Evolutionary conservation across 2,329 filamentous ascomycete genomes (phyloP), one percentile per base, ranked within the genome.

Genomic region (Magnaporthiopsis incrustans): DNA sequence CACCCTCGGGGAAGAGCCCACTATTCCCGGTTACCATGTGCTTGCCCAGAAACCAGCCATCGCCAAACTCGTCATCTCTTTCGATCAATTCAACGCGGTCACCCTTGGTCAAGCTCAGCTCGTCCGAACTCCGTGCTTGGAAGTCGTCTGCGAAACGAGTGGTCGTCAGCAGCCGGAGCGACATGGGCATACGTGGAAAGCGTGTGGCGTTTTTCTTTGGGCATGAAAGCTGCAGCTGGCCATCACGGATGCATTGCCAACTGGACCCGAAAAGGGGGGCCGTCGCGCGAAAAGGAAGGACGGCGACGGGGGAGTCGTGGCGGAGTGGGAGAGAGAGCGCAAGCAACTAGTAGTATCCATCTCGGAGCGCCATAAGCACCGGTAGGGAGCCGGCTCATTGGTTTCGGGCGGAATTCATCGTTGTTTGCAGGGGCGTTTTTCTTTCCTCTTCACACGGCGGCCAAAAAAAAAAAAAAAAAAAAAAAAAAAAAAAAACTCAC

Each of bases 71-170:
- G 74, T 95, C 91, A 74, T 95, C 91, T 71, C 90, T 85, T 77
- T 95, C 91, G 68, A 94, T 85, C 67, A 96, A 79, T 78, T 94
- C 89, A 67, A 96, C 89, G 67, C 89, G 86, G 71, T 95, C 90
- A 70, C 90, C 93, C 73, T 96, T 96, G 64, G 86, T 81, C 68
- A 99, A 82, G 70, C 87, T 96, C 72, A 99, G 82, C 81, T 99
- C 95, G 77, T 99, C 95, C 65, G 91, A 89, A 76, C 92, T 96
- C 69, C 95, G 88, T 65, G 94, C 93, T 70, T 88, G 81, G 75
- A 99, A 98, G 77, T 97, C 92, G 78, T 99, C 92, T 96, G 67
- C 60, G 63, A 26, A 63, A 22, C 27, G n/a, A 50, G 27, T 26
- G 59, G 18, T 22, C 22, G 32, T 56, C 38, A 61, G 27, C 38